Evolutionary conservation across 805 yeast species (phyloP).

Genomic region (Tetrapisispora iriomotensis): DNA sequence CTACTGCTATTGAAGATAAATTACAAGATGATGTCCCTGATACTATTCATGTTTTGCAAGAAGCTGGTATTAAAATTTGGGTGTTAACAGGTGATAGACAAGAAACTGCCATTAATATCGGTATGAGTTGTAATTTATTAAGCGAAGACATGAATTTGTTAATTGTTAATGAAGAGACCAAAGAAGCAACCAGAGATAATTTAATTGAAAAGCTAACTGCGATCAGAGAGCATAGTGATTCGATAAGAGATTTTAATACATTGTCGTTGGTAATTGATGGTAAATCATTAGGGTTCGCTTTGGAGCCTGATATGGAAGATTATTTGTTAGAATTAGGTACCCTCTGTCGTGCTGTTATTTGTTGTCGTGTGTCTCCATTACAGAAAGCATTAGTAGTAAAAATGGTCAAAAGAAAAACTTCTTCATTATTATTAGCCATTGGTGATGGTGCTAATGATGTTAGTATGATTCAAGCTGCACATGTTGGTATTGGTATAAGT

Average conservation of each 20-base stretch:
- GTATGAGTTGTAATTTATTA: constrained; percentile 90
- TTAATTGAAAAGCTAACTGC: constrained; percentile 68
- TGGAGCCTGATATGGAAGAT: constrained; percentile 73
- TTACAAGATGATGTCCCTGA: constrained; percentile 98
- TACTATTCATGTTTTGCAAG: constrained; percentile 87
- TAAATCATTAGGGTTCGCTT: constrained; percentile 75
- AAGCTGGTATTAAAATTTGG: constrained; percentile 97
- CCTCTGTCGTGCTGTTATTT: constrained; percentile 87
- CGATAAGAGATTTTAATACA: constrained; percentile 61
- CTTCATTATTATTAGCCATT: constrained; percentile 71
- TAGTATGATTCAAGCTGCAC: constrained; percentile 98
- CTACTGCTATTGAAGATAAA: constrained; percentile 97
- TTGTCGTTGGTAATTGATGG: constrained; percentile 93
- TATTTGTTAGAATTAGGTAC: constrained; percentile 70
- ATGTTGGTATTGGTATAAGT: constrained; percentile 97
- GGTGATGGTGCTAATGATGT: constrained; percentile 99
- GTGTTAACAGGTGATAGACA: constrained; percentile 97
- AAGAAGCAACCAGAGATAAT: constrained; percentile 67
- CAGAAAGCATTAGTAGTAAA: constrained; percentile 95
- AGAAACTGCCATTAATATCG: constrained; percentile 96
- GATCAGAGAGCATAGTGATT: constrained; percentile 52
- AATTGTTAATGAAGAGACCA: constrained; percentile 77
- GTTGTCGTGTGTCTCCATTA: constrained; percentile 96
- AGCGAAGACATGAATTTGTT: constrained; percentile 94
- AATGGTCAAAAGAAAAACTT: constrained; percentile 75